phyloP scores from a whole-genome alignment of 2,329 filamentous ascomycete species.

The Alternaria dauci region DNA sequence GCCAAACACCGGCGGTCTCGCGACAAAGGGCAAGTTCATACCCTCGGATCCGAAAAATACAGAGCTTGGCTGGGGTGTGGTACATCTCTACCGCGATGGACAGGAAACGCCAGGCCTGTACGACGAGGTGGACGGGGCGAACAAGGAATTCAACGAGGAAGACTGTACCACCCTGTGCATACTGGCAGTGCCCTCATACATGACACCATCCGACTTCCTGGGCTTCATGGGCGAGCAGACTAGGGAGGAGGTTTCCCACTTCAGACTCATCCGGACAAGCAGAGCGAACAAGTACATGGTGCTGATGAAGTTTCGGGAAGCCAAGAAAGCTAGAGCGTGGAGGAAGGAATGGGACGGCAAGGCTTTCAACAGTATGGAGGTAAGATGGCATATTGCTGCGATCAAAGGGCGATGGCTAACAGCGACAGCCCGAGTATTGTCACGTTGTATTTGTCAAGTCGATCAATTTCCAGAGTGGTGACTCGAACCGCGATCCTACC shows the following conservation, averaged over 20 bases:
- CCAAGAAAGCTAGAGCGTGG: conserved; percentile 78
- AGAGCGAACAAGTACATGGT: conserved; percentile 93
- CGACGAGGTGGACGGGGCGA: conserved; percentile 54
- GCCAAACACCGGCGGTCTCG: conserved; percentile 62
- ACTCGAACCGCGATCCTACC: conserved; percentile 52
- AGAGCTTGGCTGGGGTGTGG: conserved; percentile 88
- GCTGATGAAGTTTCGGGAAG: conserved; percentile 88
- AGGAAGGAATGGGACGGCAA: conserved; percentile 89
- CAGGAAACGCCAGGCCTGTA: conserved; percentile 74
- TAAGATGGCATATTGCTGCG: conserved; percentile 51
- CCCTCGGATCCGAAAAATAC: conserved; percentile 75
- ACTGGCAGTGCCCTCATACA: conserved; percentile 91
- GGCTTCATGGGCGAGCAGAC: conserved; percentile 92
- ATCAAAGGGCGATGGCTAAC: conserved; percentile 13
- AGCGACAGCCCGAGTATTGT: conserved; percentile 80
- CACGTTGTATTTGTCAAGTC: conserved; percentile 95
- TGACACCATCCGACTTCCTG: conserved; percentile 88
- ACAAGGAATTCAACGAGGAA: conserved; percentile 57
- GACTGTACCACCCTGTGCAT: conserved; percentile 91
- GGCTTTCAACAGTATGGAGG: conserved; percentile 90
- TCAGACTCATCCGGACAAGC: conserved; percentile 90
- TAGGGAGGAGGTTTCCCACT: conserved; percentile 86
- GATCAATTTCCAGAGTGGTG: conserved; percentile 80
- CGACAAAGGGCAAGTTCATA: conserved; percentile 83
- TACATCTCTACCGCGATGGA: conserved; percentile 90